Base-by-base conservation (phyloP, 202 grass and related monocot species). In the Cymbopogon flexuosus region DNA sequence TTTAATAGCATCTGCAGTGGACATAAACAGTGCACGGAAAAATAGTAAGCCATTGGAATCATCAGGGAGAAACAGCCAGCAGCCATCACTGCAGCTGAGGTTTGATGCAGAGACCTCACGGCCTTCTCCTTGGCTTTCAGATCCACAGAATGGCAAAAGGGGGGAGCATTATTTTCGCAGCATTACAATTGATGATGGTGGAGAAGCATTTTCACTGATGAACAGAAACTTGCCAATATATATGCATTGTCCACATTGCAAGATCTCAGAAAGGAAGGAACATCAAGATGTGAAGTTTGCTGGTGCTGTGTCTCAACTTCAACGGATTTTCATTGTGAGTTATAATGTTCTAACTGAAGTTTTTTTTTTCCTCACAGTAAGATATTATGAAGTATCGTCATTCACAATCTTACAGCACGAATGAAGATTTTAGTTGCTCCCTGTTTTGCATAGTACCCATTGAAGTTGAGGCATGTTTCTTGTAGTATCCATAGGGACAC, bases 171-270 rank as follows among this genome's bases (percentile, higher is more conserved):
- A 35, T 92, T 70, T 76, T 86, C 77, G 30, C 51, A 65, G 77
- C 71, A 34, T 87, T 72, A 84, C 70, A 89, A 61, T 88, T 73
- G 82, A 89, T 79, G 84, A 92, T 82, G 86, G 86, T 22, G 92
- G 86, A 76, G 84, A 88, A 79, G 92, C 92, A 88, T 93, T 86
- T 93, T 93, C 90, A 77, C 81, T 98, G 6, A 81, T 95, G 52
- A 98, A 92, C 81, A 92, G 82, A 83, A 98, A 93, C 70, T 82
- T 98, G 72, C 95, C 95, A 43, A 81, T 98, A 93, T 93, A 93
- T 93, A 91, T 98, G 92, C 89, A 91, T 52, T 98, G 92, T 62
- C 95, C 92, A 70, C 83, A 98, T 81, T 98, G 95, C 80, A 94
- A 85, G 66, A 83, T 41, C 73, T 89, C 84, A 42, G 84, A 88